Percentiles rank a stretch among this genome's conserved stretches.
Conservation (phyloP, 371 early-diverging fungal species). For the Mortierella sp. region DNA sequence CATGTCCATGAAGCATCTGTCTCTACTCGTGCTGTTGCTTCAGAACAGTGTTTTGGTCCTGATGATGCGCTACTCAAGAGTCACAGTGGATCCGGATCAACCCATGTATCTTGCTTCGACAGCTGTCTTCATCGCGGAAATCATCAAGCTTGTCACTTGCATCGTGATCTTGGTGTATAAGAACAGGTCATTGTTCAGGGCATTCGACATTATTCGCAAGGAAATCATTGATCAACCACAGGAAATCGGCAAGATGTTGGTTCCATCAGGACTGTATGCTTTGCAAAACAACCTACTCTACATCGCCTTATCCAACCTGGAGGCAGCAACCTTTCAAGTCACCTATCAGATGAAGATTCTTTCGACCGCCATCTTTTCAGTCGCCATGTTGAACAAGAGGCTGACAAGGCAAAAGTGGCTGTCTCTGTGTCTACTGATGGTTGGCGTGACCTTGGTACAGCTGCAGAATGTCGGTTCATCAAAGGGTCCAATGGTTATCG, state of each 20-base stretch:
- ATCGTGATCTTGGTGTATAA: constrained; percentile 55
- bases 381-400: constrained; percentile 75
- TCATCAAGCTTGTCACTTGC: constrained; percentile 65
- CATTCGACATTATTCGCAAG: constrained; percentile 55
- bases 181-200: constrained; percentile 47
- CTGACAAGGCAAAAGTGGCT: constrained; percentile 81
- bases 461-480: constrained; percentile 61
- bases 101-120: constrained; percentile 75
- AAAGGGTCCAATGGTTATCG: constrained; percentile 17
- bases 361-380: constrained; percentile 93
- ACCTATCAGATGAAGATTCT: constrained; percentile 97
- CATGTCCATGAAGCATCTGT: constrained; percentile 63
- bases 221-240: constrained; percentile 63
- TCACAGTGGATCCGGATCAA: constrained; percentile 57
- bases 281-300: constrained; percentile 96
- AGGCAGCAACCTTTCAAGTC: constrained; percentile 95
- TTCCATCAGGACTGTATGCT: constrained; percentile 92
- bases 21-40: constrained; percentile 65
- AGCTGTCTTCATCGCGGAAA: constrained; percentile 74
- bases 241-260: constrained; percentile 74
- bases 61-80: constrained; percentile 73
- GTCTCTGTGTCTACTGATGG: constrained; percentile 83
- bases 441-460: constrained; percentile 92
- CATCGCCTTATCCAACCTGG: constrained; percentile 86
- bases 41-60: constrained; percentile 72